phyloP scores from a whole-genome alignment of 2,329 filamentous ascomycete species.

The Cladosporium sp. region DNA sequence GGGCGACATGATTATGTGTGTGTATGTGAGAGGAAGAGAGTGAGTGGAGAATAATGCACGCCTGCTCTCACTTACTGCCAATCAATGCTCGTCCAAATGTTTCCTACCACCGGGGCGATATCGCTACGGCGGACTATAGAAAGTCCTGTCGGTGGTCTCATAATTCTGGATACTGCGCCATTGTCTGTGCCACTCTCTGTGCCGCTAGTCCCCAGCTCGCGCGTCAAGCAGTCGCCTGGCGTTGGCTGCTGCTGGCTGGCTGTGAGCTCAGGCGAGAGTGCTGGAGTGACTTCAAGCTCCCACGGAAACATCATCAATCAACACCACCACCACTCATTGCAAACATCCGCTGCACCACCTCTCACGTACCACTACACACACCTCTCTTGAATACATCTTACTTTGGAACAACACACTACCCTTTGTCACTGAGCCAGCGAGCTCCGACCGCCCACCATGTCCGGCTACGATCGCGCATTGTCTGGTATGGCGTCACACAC shows the following conservation, averaged over 20 bases:
- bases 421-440: slow-evolving; percentile 22
- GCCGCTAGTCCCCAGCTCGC: slow-evolving; percentile 8
- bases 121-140: slow-evolving; percentile 13
- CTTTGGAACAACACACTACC: background rate
- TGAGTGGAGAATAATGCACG: background rate
- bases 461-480: slow-evolving; percentile 97
- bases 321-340: slow-evolving; percentile 6
- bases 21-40: background rate
- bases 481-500: slow-evolving; percentile 68
- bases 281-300: slow-evolving; percentile 16
- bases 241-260: background rate
- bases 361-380: background rate
- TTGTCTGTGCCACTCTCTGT: background rate
- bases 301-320: slow-evolving; percentile 15
- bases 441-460: slow-evolving; percentile 57
- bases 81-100: slow-evolving; percentile 13
- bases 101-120: background rate
- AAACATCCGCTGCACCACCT: background rate
- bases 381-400: background rate
- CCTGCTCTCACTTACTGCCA: background rate
- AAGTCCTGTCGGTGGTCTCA: background rate
- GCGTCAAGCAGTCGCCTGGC: slow-evolving; percentile 15
- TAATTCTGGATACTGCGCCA: too few relatives aligned
- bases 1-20: slow-evolving; percentile 14
- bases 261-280: slow-evolving; percentile 5